Evolutionary conservation across 1,284 basidiomycete genomes (phyloP), one percentile per base, ranked within the genome.

Genomic region (Flammula alnicola): DNA sequence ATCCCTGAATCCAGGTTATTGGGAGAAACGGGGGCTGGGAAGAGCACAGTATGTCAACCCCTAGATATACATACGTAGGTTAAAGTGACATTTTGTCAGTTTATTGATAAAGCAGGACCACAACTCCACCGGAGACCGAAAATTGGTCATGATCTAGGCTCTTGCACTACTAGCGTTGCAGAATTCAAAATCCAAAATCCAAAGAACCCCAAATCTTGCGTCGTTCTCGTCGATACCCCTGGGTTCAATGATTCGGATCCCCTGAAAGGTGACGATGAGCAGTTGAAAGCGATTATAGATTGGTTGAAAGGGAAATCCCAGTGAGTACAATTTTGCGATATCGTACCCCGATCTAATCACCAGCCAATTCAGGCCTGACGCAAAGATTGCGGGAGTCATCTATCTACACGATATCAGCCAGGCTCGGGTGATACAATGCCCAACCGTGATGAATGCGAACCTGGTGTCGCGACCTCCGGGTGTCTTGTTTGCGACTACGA

Each of bases 21-120:
- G 22, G 41, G 41, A 23, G 30, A 43, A 22, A 43, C 26, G 23
- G 41, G 41, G 4, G 41, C 31, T 9, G 41, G 41, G 23, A 43
- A 43, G 17, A 43, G 41, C 30, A 43, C 41, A 3, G 41, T 33
- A 23, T 31, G 29, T 6, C 17, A 27, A 23, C 9, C 9, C 10
- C 12, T 12, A 11, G 7, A 12, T n/a, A 30, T 17, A 30, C 10
- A 9, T 3, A 5, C n/a, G 12, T 27, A 3, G 26, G 20, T 17
- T 31, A 31, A 12, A 3, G 27, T 43, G 25, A n/a, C 2, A 25
- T 30, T 19, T 40, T n/a, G 22, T 6, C 26, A 43, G 41, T 43
- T 43, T 12, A 43, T 43, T 12, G 23, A 16, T 16, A 19, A 10
- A 31, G 41, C 41, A 22, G 41, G 41, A 17, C 29, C 16, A 32